phyloP scores from a whole-genome alignment of 225 moss, liverwort and hornwort species.

The Neckera pumila region DNA sequence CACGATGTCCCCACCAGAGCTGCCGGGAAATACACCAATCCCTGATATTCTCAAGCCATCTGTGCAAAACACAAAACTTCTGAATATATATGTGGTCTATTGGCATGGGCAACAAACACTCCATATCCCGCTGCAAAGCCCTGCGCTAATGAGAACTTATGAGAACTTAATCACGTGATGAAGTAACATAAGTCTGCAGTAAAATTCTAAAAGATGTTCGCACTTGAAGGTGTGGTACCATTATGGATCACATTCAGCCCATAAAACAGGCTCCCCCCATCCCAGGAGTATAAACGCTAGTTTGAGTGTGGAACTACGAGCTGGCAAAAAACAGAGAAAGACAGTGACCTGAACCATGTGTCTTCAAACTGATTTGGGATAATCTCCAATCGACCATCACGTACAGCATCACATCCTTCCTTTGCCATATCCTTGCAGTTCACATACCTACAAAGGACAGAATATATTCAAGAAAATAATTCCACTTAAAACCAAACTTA shows the following conservation, averaged over 20 bases:
- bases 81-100: background rate
- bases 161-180: background rate
- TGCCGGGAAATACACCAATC: slow-evolving; percentile 96
- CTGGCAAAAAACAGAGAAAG: background rate
- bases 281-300: background rate
- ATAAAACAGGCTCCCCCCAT: background rate
- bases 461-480: background rate
- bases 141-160: background rate
- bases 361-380: slow-evolving; percentile 77
- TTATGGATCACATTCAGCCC: background rate
- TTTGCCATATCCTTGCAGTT: slow-evolving; percentile 68
- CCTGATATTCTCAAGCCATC: slow-evolving; percentile 86
- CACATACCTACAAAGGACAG: slow-evolving; percentile 37
- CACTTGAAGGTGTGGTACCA: background rate
- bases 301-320: background rate
- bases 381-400: slow-evolving; percentile 58
- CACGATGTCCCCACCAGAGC: slow-evolving; percentile 98
- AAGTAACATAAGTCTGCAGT: background rate
- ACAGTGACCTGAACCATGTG: slow-evolving; percentile 82
- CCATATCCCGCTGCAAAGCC: background rate
- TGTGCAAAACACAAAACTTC: slow-evolving; percentile 7
- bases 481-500: background rate
- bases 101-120: background rate
- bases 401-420: slow-evolving; percentile 69
- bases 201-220: background rate